A percentile compares a stretch with the other conserved stretches of the same genome.
phyloP scores from a whole-genome alignment of 495 filamentous ascomycete species.

The Bacidia rubella region DNA sequence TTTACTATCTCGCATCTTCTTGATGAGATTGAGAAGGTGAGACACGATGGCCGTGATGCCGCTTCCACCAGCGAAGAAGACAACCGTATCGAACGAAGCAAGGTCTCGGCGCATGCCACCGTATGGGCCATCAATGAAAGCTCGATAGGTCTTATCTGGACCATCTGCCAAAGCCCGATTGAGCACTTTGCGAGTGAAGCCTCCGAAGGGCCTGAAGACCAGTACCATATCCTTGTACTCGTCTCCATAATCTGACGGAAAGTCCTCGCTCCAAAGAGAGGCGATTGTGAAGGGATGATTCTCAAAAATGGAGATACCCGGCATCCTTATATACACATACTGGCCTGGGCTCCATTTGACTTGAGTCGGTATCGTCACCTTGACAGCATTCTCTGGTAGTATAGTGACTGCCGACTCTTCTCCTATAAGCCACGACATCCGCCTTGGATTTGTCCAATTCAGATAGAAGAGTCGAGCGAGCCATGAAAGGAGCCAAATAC shows the following conservation, averaged over 20 bases:
- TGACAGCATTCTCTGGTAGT: constrained; percentile 82
- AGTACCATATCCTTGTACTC: constrained; percentile 76
- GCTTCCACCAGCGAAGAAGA: constrained; percentile 85
- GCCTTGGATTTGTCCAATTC: constrained; percentile 77
- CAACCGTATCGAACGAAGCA: constrained; percentile 83
- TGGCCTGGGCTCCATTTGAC: constrained; percentile 90
- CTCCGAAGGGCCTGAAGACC: constrained; percentile 80
- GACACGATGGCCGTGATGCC: constrained; percentile 89
- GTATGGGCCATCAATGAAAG: constrained; percentile 87
- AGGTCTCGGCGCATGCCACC: constrained; percentile 86
- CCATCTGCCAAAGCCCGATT: constrained; percentile 65
- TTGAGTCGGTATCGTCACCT: constrained; percentile 83
- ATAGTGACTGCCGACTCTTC: constrained; percentile 79
- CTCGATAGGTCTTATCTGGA: constrained; percentile 75
- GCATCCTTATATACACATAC: constrained; percentile 89
- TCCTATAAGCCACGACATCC: constrained; percentile 65
- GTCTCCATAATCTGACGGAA: constrained; percentile 76
- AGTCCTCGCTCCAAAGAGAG: constrained; percentile 74
- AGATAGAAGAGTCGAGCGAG: constrained; percentile 55
- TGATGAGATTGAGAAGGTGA: constrained; percentile 80
- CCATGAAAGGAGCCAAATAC: constrained; percentile 61
- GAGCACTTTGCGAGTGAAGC: constrained; percentile 73
- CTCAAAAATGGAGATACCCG: constrained; percentile 74
- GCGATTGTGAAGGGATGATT: constrained; percentile 96
- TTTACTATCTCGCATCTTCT: constrained; percentile 85